Base-by-base conservation (phyloP, 805 yeast genomes). In the Monosporozyma aerobia region DNA sequence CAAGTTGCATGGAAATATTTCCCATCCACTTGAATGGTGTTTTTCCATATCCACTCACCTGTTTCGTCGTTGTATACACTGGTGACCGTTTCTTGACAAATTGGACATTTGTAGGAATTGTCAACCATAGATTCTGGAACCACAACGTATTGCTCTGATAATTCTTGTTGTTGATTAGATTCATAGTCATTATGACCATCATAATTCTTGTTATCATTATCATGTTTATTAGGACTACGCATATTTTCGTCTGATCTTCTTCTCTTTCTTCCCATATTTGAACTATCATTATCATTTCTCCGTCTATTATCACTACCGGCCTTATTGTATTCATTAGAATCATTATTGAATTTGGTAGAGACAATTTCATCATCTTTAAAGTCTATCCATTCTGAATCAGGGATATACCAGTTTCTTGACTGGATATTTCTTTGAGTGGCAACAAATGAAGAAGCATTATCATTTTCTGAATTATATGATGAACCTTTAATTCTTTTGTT, bases 11-110 rank as follows among this genome's bases (percentile, higher is more conserved):
- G 94, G 63, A 79, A 82, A 27, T 79, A 74, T 55, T 73, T 73
- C 2, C 74, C 77, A 50, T 75, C 72, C 1, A 72, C 73, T 50
- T 73, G 74, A 13, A 82, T 73, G 2, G 89, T 83, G 62, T 84
- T 82, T 56, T 73, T 76, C 90, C 90, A 86, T 22, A 86, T 78
- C 95, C 95, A 87, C 58, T 85, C 90, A 53, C 90, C 92, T 2
- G 77, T 68, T 47, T 81, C 85, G 59, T 85, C 92, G 58, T 81
- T 82, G 74, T 83, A 87, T 6, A 76, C 76, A n/a, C 84, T 84
- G 47, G 73, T 70, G 30, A 83, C 73, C 10, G 71, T 73, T 55
- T 87, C 95, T 60, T 79, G 79, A 67, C 95, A 87, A 32, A 86
- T 78, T 0, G 85, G 84, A 68, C 95, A 87, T 19, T 76, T 71